Base-by-base conservation (phyloP, 2,329 filamentous ascomycete species). In the Cladosporium sp. region DNA sequence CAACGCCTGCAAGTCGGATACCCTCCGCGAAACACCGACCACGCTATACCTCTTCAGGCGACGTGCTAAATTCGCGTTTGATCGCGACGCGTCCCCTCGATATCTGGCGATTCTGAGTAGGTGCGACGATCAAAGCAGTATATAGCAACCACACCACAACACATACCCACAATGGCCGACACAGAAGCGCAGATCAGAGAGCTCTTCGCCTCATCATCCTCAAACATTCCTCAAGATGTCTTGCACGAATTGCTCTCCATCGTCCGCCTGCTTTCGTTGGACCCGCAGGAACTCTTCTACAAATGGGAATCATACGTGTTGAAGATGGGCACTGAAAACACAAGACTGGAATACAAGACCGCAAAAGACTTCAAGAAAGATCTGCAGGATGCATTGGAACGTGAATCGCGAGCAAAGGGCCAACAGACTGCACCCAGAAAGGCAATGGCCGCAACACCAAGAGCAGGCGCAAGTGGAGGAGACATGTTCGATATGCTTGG, bases 221-320 rank as follows among this genome's bases (percentile, higher is more conserved):
- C 86, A 44, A 64, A 64, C 49, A 83, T 98, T 6, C 87, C 92
- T 68, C 82, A 88, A 69, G 94, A 98, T 78, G 86, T 98, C 66
- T 82, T 92, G 70, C 82, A 85, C 63, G 93, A 97, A 80, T 83
- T 99, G 71, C 86, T 90, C 76, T 96, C 92, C 66, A 96, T 97
- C 76, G 86, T 95, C 81, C 88, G 90, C 64, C 84, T 98, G 67
- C 92, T 97, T 80, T 88, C 88, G 58, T 86, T 98, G 68, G 87
- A 88, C 18, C 85, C 89, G 38, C 89, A 98, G 77, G 95, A 98
- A 76, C 84, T 98, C 30, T 97, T 92, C 79, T 97, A 92, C 87
- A 98, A 98, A 84, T 99, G 95, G 95, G 95, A 99, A 79, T 94
- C 93, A 0, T 98, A 97, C 83, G 93, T 91, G 78, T 90, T 99